phyloP scores from a whole-genome alignment of 768 basidiomycete species.

The Rhodotorula sphaerocarpa region DNA sequence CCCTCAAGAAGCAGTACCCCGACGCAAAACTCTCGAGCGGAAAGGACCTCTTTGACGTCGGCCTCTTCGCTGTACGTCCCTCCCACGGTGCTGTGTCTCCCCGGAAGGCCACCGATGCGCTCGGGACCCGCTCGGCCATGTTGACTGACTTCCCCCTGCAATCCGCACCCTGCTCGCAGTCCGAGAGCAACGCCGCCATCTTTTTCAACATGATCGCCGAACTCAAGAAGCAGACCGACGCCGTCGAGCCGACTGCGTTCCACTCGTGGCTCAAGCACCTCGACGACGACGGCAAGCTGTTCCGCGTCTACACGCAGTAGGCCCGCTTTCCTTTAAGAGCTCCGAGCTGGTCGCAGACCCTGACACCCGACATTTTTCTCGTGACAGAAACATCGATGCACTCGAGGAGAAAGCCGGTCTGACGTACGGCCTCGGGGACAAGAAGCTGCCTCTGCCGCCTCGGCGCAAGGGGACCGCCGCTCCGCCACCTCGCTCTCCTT shows the following conservation, averaged over 20 bases:
- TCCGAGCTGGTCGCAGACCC: neutral
- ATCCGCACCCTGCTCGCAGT: slow-evolving; percentile 47
- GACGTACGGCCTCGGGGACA: slow-evolving; percentile 69
- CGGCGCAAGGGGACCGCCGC: neutral
- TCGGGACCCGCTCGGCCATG: neutral
- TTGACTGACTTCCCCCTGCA: slow-evolving; percentile 2
- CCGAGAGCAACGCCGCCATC: slow-evolving; percentile 62
- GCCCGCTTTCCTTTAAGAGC: too few relatives aligned
- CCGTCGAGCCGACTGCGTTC: slow-evolving; percentile 70
- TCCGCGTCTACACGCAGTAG: slow-evolving; percentile 76
- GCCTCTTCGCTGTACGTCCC: slow-evolving; percentile 64
- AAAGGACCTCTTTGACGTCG: slow-evolving; percentile 83
- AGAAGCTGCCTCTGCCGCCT: slow-evolving; percentile 4
- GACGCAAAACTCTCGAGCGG: slow-evolving; percentile 63
- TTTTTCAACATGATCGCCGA: slow-evolving; percentile 87
- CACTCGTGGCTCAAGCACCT: slow-evolving; percentile 65
- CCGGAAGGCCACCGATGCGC: too few relatives aligned
- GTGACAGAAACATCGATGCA: slow-evolving; percentile 64
- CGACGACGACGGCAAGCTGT: slow-evolving; percentile 64
- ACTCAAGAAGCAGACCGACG: slow-evolving; percentile 62
- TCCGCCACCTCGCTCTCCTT: neutral
- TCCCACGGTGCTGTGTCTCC: slow-evolving; percentile 10
- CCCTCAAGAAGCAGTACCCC: slow-evolving; percentile 68
- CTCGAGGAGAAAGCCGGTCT: slow-evolving; percentile 80
- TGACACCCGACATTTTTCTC: neutral